Evolutionary conservation across 306 rosid genomes (phyloP), one percentile per base, ranked within the genome.

Genomic region (Cucurbita argyrosperma): DNA sequence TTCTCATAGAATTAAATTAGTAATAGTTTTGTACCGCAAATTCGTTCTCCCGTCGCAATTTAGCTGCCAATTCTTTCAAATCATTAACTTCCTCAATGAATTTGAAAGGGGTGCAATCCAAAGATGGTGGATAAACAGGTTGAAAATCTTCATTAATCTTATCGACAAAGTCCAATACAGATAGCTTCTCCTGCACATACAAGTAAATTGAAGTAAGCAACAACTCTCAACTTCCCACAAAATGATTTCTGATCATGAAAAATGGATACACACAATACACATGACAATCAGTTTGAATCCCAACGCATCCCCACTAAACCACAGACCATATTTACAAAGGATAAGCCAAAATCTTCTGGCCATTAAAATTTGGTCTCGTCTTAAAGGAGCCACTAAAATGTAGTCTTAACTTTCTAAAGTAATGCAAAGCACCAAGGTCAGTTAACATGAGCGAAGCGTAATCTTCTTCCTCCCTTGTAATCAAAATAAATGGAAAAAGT

Each of bases 11-110:
- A 51, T 51, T 23, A 10, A 26, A 69, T 12, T 35, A 26, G 43
- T 69, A 23, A 10, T 30, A 47, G 23, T 26, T 69, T 8, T 30
- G 56, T 86, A 94, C 98, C 87, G 96, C 96, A 84, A 94, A 90
- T 82, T 94, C 98, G 67, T 82, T 66, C 37, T 84, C 97, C 68
- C 85, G 77, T 2, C 84, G 86, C 82, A 94, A 82, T 84, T 86
- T 94, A 71, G 89, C 82, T 50, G 89, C 97, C 87, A 94, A 69
- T 76, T 89, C 87, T 67, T 90, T 89, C 82, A 94, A 80, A 83
- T 84, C 90, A 71, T 84, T 90, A 76, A 94, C 88, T 30, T 94
- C 90, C 76, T 81, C 90, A 71, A 94, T 89, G 38, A 86, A 63
- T 81, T 88, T 90, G 86, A 89, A 90, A 37, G 96, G 87, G n/a